phyloP scores from a whole-genome alignment of 495 filamentous ascomycete genomes.

The Endocarpon pusillum region DNA sequence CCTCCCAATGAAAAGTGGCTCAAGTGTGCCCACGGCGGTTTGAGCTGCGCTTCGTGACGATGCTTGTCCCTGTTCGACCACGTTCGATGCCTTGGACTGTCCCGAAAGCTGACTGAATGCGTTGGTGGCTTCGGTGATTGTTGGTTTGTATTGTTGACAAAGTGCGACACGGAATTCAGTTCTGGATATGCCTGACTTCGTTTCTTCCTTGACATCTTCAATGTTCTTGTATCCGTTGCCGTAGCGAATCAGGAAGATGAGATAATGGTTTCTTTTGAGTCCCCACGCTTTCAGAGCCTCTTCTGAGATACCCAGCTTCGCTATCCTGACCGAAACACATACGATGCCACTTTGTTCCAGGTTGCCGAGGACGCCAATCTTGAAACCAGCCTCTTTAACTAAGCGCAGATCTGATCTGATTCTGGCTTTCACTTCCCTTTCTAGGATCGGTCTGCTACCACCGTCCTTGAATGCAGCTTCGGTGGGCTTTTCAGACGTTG shows the following conservation, averaged over 20 bases:
- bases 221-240: slow-evolving; percentile 36
- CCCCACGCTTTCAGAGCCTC: slow-evolving; percentile 69
- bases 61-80: no score
- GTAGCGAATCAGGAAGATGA: slow-evolving; percentile 64
- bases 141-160: slow-evolving; percentile 32
- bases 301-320: slow-evolving; percentile 56
- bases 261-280: slow-evolving; percentile 45
- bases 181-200: not conserved
- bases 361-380: slow-evolving; percentile 44
- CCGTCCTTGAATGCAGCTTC: slow-evolving; percentile 5
- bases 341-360: slow-evolving; percentile 40
- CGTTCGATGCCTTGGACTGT: slow-evolving; percentile 2
- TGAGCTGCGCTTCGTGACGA: not conserved
- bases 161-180: slow-evolving; percentile 30
- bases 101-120: slow-evolving; percentile 26
- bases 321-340: slow-evolving; percentile 41
- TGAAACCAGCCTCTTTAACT: slow-evolving; percentile 53
- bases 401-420: slow-evolving; percentile 46
- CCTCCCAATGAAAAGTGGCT: slow-evolving; percentile 50
- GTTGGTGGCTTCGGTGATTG: slow-evolving; percentile 20
- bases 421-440: slow-evolving; percentile 11
- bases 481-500: slow-evolving; percentile 8
- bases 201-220: slow-evolving; percentile 24
- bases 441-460: slow-evolving; percentile 1
- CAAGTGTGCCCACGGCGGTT: slow-evolving; percentile 12